Evolutionary conservation across 768 basidiomycete species (phyloP).

Genomic region (Ephemerocybe angulata): DNA sequence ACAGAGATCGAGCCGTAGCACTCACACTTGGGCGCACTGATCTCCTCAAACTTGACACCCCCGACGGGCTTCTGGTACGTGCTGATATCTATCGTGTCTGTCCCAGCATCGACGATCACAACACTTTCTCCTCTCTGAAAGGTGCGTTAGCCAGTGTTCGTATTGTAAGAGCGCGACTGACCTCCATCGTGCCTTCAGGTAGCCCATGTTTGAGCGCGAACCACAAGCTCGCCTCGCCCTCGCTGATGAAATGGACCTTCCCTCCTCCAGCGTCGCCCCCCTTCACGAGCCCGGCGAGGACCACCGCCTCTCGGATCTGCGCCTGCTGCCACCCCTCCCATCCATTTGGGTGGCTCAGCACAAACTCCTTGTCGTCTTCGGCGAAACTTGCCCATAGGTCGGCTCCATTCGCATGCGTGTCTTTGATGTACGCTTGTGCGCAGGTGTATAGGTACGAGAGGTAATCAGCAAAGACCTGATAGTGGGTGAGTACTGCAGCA

Average conservation of each 20-base stretch:
- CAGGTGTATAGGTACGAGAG: constrained; percentile 12
- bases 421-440: constrained; percentile 9
- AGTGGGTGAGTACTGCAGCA: too few relatives aligned
- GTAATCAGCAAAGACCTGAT: constrained; percentile 13
- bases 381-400: constrained; percentile 8
- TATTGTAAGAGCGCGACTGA: not conserved
- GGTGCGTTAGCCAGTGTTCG: not conserved
- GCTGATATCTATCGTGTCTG: constrained; percentile 59
- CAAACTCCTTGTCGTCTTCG: constrained; percentile 23
- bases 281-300: constrained; percentile 15
- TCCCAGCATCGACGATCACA: constrained; percentile 56
- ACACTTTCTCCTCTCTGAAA: constrained; percentile 40
- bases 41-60: constrained; percentile 39
- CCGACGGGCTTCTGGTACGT: constrained; percentile 36
- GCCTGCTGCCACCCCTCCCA: constrained; percentile 13
- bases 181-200: constrained; percentile 5
- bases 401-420: constrained; percentile 8
- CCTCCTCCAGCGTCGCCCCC: not conserved
- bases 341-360: constrained; percentile 16
- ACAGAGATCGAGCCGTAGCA: constrained; percentile 47
- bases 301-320: constrained; percentile 12
- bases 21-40: constrained; percentile 42
- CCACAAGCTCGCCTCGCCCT: constrained; percentile 11
- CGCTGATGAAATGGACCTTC: constrained; percentile 11
- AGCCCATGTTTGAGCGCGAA: constrained; percentile 8